A percentile compares a stretch with the other conserved stretches of the same genome.
Conservation (phyloP, 179 eudicot genomes). For the Vitellaria paradoxa region DNA sequence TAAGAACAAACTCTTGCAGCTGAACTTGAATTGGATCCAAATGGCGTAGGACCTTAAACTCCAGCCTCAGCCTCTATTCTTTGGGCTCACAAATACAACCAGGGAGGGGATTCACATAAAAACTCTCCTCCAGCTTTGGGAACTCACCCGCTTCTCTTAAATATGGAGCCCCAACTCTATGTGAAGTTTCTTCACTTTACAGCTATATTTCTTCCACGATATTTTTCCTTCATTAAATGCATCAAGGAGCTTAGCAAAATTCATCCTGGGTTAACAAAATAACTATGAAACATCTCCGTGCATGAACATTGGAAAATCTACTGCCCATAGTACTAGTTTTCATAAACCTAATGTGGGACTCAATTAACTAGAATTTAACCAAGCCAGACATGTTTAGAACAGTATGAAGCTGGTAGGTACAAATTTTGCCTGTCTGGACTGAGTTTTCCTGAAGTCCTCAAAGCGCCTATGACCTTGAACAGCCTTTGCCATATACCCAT, state of each 20-base stretch:
- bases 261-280: constrained; percentile 55
- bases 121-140: constrained; percentile 89
- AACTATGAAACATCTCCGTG: not conserved
- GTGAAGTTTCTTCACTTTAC: constrained; percentile 77
- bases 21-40: not conserved
- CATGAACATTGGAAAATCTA: not conserved
- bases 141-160: constrained; percentile 76
- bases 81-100: constrained; percentile 87
- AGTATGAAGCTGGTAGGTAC: too few species aligned
- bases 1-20: not conserved
- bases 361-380: not conserved
- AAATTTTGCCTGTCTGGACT: constrained; percentile 80
- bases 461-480: constrained; percentile 96
- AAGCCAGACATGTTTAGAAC: not conserved
- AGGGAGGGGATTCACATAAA: constrained; percentile 87
- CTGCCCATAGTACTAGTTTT: too few species aligned
- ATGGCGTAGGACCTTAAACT: not conserved
- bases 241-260: constrained; percentile 75
- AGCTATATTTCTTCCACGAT: constrained; percentile 73
- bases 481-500: constrained; percentile 99
- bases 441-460: constrained; percentile 83
- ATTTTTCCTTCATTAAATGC: constrained; percentile 67
- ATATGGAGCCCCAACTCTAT: constrained; percentile 71
- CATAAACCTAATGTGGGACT: not conserved
- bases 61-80: constrained; percentile 23